Evolutionary conservation across 371 early-diverging fungal species (phyloP).

Genomic region (Globomyces sp.): DNA sequence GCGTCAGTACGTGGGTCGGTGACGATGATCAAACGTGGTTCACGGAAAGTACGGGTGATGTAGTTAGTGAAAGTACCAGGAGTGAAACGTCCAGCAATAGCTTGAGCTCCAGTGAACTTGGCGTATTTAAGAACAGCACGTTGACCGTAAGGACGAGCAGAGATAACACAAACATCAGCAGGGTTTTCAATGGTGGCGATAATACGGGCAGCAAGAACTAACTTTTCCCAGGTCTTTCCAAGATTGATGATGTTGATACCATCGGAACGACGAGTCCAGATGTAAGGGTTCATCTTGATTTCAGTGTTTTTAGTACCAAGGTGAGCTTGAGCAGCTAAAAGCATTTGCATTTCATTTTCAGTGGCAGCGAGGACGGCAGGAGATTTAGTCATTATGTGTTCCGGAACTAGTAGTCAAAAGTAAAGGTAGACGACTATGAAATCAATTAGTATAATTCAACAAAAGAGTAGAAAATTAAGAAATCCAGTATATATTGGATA

Average conservation of each 20-base stretch:
- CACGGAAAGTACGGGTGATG: conserved; percentile 97
- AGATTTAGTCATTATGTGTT: conserved; percentile 36
- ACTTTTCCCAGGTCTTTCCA: conserved; percentile 99
- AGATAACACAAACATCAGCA: conserved; percentile 91
- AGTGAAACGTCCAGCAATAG: conserved; percentile 99
- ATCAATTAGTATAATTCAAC: background rate
- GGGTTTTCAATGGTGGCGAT: conserved; percentile 96
- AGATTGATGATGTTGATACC: conserved; percentile 96
- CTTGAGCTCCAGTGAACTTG: conserved; percentile 94
- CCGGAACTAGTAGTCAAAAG: background rate
- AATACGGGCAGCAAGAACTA: conserved; percentile 97
- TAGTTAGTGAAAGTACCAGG: conserved; percentile 99
- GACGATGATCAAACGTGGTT: conserved; percentile 97
- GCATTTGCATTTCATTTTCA: conserved; percentile 86
- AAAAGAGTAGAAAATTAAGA: background rate
- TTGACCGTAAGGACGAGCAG: conserved; percentile 97
- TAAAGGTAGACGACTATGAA: conserved; percentile 2
- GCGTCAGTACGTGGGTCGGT: conserved; percentile 98
- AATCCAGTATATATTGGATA: background rate
- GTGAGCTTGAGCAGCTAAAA: conserved; percentile 83
- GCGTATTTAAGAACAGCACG: conserved; percentile 99
- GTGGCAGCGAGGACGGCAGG: conserved; percentile 65
- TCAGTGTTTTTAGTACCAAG: conserved; percentile 78
- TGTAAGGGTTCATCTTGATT: conserved; percentile 86
- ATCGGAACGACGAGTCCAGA: conserved; percentile 92